These are phyloP conservation scores for Cryptosporidium bovis DNA, from an alignment of 169 alveolate species.

Conservation along the genomic window DNA sequence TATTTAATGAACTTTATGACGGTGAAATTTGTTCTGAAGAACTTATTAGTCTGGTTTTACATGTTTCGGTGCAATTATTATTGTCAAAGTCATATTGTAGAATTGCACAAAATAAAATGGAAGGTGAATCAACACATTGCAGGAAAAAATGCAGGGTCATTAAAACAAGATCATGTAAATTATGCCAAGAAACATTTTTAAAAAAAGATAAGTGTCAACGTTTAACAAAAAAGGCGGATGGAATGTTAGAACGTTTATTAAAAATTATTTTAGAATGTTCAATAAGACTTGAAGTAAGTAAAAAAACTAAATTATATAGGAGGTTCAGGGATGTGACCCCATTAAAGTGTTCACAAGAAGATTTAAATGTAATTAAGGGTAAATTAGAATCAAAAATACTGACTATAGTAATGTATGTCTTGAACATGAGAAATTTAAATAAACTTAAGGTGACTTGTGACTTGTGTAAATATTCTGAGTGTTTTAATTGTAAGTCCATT, in stretches of 20 bases:
- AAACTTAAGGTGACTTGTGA: slow-evolving; percentile 7
- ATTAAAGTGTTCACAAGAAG: slow-evolving; percentile 29
- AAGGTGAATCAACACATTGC: slow-evolving; percentile 32
- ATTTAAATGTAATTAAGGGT: not conserved
- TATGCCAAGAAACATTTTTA: slow-evolving; percentile 14
- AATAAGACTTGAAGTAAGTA: not conserved
- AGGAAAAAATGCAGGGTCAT: slow-evolving; percentile 24
- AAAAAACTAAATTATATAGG: not conserved
- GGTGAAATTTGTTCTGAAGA: not conserved
- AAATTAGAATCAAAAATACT: slow-evolving; percentile 21
- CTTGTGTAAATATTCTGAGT: slow-evolving; percentile 14
- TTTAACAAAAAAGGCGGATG: not conserved
- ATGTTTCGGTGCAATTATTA: not conserved
- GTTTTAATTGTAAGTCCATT: slow-evolving; percentile 20
- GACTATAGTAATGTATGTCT: not conserved
- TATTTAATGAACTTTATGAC: not conserved
- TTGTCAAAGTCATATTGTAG: slow-evolving; percentile 7
- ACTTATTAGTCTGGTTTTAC: not conserved
- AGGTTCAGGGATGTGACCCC: slow-evolving; percentile 4
- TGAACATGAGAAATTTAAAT: not conserved
- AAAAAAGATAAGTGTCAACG: slow-evolving; percentile 10
- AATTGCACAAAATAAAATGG: slow-evolving; percentile 8
- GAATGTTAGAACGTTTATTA: not conserved
- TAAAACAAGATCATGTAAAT: slow-evolving; percentile 1
- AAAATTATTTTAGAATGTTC: not conserved